Percentiles rank a stretch among this genome's conserved stretches.
Evolutionary conservation across 2,329 filamentous ascomycete species (phyloP).

Genomic region (Hymenoscyphus fraxineus): DNA sequence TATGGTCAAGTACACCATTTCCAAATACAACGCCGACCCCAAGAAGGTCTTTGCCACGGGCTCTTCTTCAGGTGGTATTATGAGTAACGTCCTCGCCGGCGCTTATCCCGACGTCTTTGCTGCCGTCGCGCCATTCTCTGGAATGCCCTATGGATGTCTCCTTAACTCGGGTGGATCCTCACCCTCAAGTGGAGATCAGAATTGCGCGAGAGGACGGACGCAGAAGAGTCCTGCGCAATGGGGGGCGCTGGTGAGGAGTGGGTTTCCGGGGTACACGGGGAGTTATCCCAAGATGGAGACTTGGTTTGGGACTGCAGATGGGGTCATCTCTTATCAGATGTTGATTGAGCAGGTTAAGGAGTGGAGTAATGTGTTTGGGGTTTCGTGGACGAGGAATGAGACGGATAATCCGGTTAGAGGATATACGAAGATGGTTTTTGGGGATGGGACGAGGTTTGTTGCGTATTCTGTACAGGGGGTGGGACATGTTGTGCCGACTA

Average conservation of each 20-base stretch:
- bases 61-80: constrained; percentile 46
- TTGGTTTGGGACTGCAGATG: constrained; percentile 37
- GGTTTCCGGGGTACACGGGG: constrained; percentile 37
- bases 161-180: constrained; percentile 38
- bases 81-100: constrained; percentile 47
- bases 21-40: constrained; percentile 48
- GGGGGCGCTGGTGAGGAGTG: constrained; percentile 40
- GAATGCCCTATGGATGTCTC: constrained; percentile 44
- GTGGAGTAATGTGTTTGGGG: constrained; percentile 29
- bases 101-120: constrained; percentile 47
- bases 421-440: constrained; percentile 11
- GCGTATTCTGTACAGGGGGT: neutral
- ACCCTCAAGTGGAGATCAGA: constrained; percentile 47
- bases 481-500: constrained; percentile 4
- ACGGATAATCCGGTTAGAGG: constrained; percentile 3
- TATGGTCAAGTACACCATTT: constrained; percentile 53
- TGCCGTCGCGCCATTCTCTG: constrained; percentile 43
- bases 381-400: constrained; percentile 5
- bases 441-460: constrained; percentile 4
- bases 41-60: constrained; percentile 52
- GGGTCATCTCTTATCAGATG: constrained; percentile 37
- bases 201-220: constrained; percentile 40
- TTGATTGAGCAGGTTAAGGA: constrained; percentile 43
- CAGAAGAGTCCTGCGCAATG: constrained; percentile 41
- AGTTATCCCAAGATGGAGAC: constrained; percentile 14